phyloP scores from a whole-genome alignment of 345 rosid genomes.

The Euphorbia tirucalli region DNA sequence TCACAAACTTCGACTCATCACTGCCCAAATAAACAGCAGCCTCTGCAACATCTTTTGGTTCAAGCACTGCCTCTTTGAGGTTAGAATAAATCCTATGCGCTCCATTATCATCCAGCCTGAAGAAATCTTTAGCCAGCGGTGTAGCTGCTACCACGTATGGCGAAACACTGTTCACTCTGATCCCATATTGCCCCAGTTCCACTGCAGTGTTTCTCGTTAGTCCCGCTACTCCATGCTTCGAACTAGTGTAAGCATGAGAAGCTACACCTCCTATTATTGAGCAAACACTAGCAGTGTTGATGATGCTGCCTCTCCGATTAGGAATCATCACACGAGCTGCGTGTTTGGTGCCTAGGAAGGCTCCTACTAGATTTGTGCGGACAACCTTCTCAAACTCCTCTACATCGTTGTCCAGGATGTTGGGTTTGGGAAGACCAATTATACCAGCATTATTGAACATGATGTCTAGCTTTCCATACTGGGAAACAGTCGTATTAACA shows the following conservation, averaged over 20 bases:
- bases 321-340: slow-evolving; percentile 18
- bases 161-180: slow-evolving; percentile 17
- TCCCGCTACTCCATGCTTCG: no score
- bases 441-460: slow-evolving; percentile 18
- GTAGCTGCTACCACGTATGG: no score
- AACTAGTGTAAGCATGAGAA: slow-evolving; percentile 5
- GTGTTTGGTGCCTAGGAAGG: slow-evolving; percentile 16
- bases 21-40: slow-evolving; percentile 12
- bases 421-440: no score
- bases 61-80: background rate
- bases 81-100: background rate
- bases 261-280: background rate
- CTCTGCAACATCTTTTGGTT: slow-evolving; percentile 13
- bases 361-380: slow-evolving; percentile 13
- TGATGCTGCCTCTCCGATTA: slow-evolving; percentile 3
- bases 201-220: background rate
- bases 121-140: slow-evolving; percentile 8
- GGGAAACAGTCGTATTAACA: slow-evolving; percentile 1
- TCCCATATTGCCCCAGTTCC: slow-evolving; percentile 16
- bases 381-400: no score
- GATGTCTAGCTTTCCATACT: slow-evolving; percentile 14
- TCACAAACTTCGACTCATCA: slow-evolving; percentile 13
- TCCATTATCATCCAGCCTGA: slow-evolving; percentile 12
- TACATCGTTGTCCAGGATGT: no score
- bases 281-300: slow-evolving; percentile 6